Percentiles rank a stretch among this genome's conserved stretches.
These are phyloP conservation scores for Russula vinacea DNA, from an alignment of 768 basidiomycete species.

Conservation along the genomic window DNA sequence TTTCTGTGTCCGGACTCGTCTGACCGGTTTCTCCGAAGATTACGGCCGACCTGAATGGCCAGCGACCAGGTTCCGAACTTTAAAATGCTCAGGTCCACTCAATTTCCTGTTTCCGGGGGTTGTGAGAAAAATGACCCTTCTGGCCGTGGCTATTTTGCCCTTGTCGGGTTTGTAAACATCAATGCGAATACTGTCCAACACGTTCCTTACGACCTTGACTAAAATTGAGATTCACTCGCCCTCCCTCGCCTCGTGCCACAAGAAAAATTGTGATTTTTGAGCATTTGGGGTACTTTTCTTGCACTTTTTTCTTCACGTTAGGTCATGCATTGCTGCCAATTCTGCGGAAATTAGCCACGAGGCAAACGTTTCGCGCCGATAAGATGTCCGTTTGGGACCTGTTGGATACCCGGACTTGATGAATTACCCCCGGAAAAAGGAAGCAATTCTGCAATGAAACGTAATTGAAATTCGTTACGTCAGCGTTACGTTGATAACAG, in stretches of 20 bases:
- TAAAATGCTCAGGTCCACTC: constrained; percentile 6
- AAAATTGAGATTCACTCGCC: background rate
- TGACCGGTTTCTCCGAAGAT: constrained; percentile 22
- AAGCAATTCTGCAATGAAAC: background rate
- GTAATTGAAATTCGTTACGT: constrained; percentile 17
- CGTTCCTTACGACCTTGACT: constrained; percentile 6
- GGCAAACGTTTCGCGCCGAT: constrained; percentile 15
- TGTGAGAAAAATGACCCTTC: background rate
- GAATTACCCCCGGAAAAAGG: constrained; percentile 17
- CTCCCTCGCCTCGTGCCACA: background rate
- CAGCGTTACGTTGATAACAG: constrained; percentile 1
- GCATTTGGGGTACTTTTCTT: constrained; percentile 8
- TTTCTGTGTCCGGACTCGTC: constrained; percentile 18
- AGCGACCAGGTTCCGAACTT: constrained; percentile 18
- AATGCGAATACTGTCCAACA: background rate
- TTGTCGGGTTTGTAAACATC: background rate
- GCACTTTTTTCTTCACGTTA: background rate
- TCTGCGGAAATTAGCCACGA: constrained; percentile 17
- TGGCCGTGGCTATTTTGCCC: background rate
- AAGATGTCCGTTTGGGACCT: constrained; percentile 1
- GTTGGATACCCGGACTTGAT: constrained; percentile 16
- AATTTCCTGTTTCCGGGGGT: constrained; percentile 9
- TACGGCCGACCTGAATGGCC: constrained; percentile 14
- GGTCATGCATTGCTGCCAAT: background rate
- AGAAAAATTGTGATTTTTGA: background rate